These are phyloP conservation scores for Fragaria nilgerrensis DNA, from an alignment of 306 rosid genomes.

Conservation along the genomic window DNA sequence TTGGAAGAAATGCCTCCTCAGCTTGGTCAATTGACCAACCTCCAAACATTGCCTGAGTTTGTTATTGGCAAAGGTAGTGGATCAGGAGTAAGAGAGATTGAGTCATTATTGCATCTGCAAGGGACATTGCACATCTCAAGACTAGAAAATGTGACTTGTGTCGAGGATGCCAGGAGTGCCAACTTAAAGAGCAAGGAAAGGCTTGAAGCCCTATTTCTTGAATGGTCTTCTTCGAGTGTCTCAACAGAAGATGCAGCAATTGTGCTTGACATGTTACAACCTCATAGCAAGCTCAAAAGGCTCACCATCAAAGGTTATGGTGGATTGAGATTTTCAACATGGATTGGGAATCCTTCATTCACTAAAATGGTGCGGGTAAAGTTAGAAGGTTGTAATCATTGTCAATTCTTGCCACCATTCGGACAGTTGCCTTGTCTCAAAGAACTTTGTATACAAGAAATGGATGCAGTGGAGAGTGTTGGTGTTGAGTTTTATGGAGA, in stretches of 20 bases:
- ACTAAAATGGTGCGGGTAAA: not conserved
- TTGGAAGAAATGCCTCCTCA: too few relatives aligned
- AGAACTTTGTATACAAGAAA: not conserved
- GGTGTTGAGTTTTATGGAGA: not conserved
- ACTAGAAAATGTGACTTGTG: constrained; percentile 7
- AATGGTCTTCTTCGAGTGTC: not conserved
- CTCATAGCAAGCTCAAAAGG: not conserved
- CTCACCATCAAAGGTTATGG: constrained; percentile 7
- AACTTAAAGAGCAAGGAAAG: not conserved
- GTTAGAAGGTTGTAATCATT: not conserved
- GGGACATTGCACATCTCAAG: not conserved
- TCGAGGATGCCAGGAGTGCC: not conserved
- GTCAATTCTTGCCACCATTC: constrained; percentile 7
- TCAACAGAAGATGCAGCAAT: not conserved
- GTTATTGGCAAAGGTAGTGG: constrained; percentile 6
- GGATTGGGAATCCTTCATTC: constrained; percentile 8
- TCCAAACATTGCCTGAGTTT: too few relatives aligned
- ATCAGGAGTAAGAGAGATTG: not conserved
- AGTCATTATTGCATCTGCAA: not conserved
- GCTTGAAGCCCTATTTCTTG: not conserved
- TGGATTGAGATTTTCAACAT: not conserved
- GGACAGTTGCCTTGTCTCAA: not conserved
- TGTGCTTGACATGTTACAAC: constrained; percentile 1
- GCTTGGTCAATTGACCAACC: too few relatives aligned
- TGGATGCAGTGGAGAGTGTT: not conserved